Conservation (phyloP, 305 asterid genomes). For the Solanum aculeatissimum region DNA sequence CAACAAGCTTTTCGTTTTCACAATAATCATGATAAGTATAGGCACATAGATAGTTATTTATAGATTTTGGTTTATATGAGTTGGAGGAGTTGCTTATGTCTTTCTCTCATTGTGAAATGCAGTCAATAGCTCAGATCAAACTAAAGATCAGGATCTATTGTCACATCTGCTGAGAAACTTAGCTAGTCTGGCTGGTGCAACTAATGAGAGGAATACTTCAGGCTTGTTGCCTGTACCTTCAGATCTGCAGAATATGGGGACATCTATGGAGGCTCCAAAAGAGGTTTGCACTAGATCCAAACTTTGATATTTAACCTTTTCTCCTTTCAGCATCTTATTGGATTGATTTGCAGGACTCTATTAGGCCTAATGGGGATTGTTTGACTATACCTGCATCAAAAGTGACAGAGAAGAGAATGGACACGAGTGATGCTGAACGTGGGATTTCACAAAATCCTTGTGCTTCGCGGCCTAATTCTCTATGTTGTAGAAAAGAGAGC, state of each 20-base stretch:
- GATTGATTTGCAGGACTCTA: conserved; percentile 42
- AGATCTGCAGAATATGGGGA: conserved; percentile 36
- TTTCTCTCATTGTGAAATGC: conserved; percentile 21
- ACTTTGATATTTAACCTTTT: neutral
- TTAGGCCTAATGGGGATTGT: conserved; percentile 19
- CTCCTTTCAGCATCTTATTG: conserved; percentile 21
- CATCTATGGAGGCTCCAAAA: conserved; percentile 26
- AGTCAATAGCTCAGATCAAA: conserved; percentile 74
- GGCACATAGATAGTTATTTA: neutral
- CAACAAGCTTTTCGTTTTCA: neutral
- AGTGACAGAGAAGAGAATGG: conserved; percentile 15
- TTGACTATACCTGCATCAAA: conserved; percentile 23
- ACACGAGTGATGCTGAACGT: conserved; percentile 21
- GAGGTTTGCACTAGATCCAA: conserved; percentile 35
- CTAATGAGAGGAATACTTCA: conserved; percentile 30
- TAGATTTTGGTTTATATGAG: neutral
- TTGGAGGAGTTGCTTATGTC: conserved; percentile 2
- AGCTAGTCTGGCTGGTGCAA: conserved; percentile 50
- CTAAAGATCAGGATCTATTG: conserved; percentile 69
- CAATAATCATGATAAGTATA: neutral
- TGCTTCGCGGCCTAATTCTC: conserved; percentile 24
- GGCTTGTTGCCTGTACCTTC: conserved; percentile 38
- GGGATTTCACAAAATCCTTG: conserved; percentile 26
- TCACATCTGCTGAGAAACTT: conserved; percentile 73
- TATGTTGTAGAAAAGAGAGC: conserved; percentile 24